Evolutionary conservation across 345 rosid genomes (phyloP).

Genomic region (Stellera chamaejasme): DNA sequence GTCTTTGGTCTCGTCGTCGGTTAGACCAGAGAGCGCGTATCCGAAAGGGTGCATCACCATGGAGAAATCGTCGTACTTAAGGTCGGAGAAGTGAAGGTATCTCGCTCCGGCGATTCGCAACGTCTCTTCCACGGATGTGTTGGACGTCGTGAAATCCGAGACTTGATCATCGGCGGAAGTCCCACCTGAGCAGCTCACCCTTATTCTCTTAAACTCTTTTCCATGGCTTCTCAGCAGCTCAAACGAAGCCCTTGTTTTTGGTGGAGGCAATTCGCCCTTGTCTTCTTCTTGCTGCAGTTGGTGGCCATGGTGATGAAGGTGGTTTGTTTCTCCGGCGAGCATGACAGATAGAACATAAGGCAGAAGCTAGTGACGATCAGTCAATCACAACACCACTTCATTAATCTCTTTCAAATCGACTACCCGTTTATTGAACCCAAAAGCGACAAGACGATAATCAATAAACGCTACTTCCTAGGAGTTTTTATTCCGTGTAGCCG

Average conservation of each 20-base stretch:
- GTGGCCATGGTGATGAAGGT: too few species aligned
- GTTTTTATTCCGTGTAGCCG: too few species aligned
- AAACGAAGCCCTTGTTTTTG: background rate
- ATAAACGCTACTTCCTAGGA: too few species aligned
- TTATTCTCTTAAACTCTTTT: constrained; percentile 23
- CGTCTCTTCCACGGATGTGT: constrained; percentile 18
- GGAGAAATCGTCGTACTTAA: background rate
- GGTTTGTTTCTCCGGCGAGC: too few species aligned
- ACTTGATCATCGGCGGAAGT: background rate
- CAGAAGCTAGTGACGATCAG: too few species aligned
- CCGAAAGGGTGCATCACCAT: constrained; percentile 7
- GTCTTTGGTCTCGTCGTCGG: constrained; percentile 17
- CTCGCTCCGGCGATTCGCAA: constrained; percentile 21
- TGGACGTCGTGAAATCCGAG: background rate
- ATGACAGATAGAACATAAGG: too few species aligned
- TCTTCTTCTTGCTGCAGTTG: too few species aligned
- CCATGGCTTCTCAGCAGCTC: constrained; percentile 36
- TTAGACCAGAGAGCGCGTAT: constrained; percentile 2
- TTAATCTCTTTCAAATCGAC: too few species aligned
- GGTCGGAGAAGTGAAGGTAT: constrained; percentile 13
- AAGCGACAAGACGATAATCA: too few species aligned
- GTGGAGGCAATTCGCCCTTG: too few species aligned
- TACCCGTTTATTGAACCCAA: too few species aligned
- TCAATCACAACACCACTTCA: too few species aligned
- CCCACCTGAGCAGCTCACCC: constrained; percentile 1